Evolutionary conservation across 1,284 basidiomycete genomes (phyloP).

Genomic region (Trametes pubescens): DNA sequence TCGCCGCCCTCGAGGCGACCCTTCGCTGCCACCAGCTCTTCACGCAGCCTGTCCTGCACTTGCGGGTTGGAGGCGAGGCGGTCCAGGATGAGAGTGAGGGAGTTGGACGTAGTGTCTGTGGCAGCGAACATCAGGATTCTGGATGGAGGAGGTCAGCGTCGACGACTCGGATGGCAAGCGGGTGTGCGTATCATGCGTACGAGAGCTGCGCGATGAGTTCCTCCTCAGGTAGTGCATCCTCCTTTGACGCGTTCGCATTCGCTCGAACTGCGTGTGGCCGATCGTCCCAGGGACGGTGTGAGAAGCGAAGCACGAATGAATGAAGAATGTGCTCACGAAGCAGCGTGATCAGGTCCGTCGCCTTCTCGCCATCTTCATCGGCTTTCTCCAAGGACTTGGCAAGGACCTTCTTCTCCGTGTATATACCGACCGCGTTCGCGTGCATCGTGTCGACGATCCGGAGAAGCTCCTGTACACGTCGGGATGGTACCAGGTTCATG

Average conservation of each 20-base stretch:
- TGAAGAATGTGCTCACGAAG: neutral
- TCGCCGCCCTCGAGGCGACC: constrained; percentile 41
- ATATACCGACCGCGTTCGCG: neutral
- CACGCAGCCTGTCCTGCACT: constrained; percentile 4
- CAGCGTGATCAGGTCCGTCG: constrained; percentile 1
- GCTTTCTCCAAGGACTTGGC: neutral
- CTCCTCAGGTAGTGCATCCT: constrained; percentile 39
- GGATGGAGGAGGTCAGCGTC: too few relatives aligned
- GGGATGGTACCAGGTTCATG: neutral
- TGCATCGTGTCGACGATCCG: constrained; percentile 1
- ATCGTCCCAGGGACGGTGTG: neutral
- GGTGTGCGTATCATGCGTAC: constrained; percentile 35
- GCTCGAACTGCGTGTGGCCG: neutral
- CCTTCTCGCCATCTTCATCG: neutral
- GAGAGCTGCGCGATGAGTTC: constrained; percentile 44
- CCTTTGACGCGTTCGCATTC: constrained; percentile 35
- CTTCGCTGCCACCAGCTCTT: neutral
- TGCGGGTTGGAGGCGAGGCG: constrained; percentile 6
- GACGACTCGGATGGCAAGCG: constrained; percentile 22
- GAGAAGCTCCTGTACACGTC: neutral
- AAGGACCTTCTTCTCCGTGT: neutral
- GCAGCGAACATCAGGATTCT: constrained; percentile 29
- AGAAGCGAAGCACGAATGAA: neutral
- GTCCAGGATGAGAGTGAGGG: constrained; percentile 22
- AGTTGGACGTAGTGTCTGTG: constrained; percentile 23